Evolutionary conservation across 2,329 filamentous ascomycete species (phyloP), one percentile per base, ranked within the genome.

Genomic region (Penicillium vulpinum): DNA sequence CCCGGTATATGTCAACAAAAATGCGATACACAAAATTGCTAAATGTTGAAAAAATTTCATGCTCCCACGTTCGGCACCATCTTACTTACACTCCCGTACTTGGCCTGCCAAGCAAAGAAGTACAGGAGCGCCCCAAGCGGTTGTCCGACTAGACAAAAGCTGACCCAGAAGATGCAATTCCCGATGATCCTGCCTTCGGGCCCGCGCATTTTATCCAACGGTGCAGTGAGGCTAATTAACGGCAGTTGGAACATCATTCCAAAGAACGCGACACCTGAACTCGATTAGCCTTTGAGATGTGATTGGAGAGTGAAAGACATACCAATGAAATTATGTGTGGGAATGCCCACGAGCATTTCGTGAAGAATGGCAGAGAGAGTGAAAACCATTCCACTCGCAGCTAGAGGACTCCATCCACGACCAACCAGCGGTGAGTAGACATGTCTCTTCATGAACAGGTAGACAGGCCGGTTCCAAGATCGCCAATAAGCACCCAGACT

Each of bases 81-180:
- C 46, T 69, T 71, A 62, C 79, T 90, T 22, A 92, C 88, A 67
- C 88, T 92, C 13, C 94, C 94, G 72, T 96, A 97, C 78, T 97
- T 97, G 54, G 91, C 91, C 77, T 97, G 93, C 93, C 94, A 99
- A 1, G 92, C 92, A 72, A 97, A 97, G 74, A 97, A 99, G 74
- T 99, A 99, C 72, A 96, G 81, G 58, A 99, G 78, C 0, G 91
- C 92, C 1, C 91, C 94, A 66, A 97, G 84, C 0, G 94, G 94
- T 79, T 99, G 94, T 4, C 94, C 94, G 13, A 99, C 89, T 2
- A 97, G 85, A 62, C 93, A 97, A 71, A 99, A 99, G 13, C 90
- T 93, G 21, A 97, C 82, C 94, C 94, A 97, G 75, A 99, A 99
- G 56, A 95, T 92, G 69, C 88, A 87, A 73, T 99, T 99, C 2